Percentiles rank a stretch among this genome's conserved stretches.
Evolutionary conservation across 225 moss, liverwort and hornwort genomes (phyloP).

Genomic region (Sphagnum contortum): DNA sequence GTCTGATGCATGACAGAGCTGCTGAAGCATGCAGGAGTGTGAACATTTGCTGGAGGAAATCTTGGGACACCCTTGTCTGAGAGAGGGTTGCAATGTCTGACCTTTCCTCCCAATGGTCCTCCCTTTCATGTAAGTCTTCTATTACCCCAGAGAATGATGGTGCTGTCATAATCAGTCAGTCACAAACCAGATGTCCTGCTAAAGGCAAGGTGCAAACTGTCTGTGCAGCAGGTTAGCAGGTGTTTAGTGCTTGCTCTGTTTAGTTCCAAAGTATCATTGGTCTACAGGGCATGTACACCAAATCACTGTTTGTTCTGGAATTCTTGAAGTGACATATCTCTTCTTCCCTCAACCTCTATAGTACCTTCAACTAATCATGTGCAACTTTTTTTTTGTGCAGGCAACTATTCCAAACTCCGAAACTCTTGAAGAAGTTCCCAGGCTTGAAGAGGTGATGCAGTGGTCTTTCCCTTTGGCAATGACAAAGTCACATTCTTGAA

Average conservation of each 20-base stretch:
- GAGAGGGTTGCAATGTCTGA: conserved; percentile 74
- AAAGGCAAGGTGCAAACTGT: too few species aligned
- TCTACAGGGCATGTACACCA: too few species aligned
- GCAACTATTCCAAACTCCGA: conserved; percentile 94
- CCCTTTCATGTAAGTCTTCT: conserved; percentile 65
- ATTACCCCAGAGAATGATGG: too few species aligned
- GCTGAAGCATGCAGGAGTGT: conserved; percentile 62
- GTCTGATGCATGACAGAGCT: conserved; percentile 22
- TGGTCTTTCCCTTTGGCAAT: not conserved
- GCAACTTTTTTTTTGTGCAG: conserved; percentile 25
- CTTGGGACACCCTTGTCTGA: conserved; percentile 85
- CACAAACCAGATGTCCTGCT: too few species aligned
- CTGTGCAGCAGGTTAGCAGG: too few species aligned
- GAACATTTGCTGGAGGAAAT: conserved; percentile 90
- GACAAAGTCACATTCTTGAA: too few species aligned
- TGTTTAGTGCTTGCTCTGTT: too few species aligned
- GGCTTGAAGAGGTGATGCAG: conserved; percentile 76
- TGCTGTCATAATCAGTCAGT: too few species aligned
- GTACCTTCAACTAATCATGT: too few species aligned
- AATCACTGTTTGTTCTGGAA: not conserved
- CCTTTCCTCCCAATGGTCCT: conserved; percentile 72
- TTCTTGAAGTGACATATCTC: too few species aligned
- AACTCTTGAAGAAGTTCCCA: conserved; percentile 94
- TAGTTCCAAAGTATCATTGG: not conserved
- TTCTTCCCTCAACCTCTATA: too few species aligned